Base-by-base conservation (phyloP, 1,139 yeast species). In the Hansenula anomala region DNA sequence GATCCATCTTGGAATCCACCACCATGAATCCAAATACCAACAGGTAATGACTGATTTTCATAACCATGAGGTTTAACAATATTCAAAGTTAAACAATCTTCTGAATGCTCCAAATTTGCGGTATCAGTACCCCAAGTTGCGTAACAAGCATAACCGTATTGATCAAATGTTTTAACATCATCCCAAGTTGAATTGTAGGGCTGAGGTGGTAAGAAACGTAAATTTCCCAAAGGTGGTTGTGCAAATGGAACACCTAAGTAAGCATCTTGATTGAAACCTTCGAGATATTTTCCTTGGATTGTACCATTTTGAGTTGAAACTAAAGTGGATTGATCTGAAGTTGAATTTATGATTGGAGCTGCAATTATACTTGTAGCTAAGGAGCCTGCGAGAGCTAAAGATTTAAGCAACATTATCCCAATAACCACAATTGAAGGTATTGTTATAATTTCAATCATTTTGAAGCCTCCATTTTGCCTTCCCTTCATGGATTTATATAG, bases 41-140 rank as follows among this genome's bases (percentile, higher is more conserved):
- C 66, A 4, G 66, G 66, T 10, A 61, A 40, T 10, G 40, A 26
- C 4, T 32, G 27, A 31, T 38, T 19, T 17, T 82, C 87, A 54
- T 80, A 80, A 2, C 86, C 89, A 24, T 66, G 59, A 0, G 92
- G 85, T 26, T 69, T 69, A 13, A 73, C 67, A 31, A 85, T 87
- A 90, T 94, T 85, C 42, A 72, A 61, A 0, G 83, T 67, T 37
- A 67, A 30, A 34, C 33, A 31, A n/a, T 31, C 33, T 23, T 31
- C 33, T 2, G 14, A 11, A 15, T 31, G 33, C 3, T 23, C 24
- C 7, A 19, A n/a, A 3, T 19, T n/a, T 7, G 4, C 3, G 17
- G 16, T n/a, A 29, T 29, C 30, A 2, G 14, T 13, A 13, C 24
- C 32, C 13, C 24, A 8, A 7, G 24, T n/a, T 17, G 32, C 24